Evolutionary conservation across 768 basidiomycete genomes (phyloP).

Genomic region (Holtermannia corniformis): DNA sequence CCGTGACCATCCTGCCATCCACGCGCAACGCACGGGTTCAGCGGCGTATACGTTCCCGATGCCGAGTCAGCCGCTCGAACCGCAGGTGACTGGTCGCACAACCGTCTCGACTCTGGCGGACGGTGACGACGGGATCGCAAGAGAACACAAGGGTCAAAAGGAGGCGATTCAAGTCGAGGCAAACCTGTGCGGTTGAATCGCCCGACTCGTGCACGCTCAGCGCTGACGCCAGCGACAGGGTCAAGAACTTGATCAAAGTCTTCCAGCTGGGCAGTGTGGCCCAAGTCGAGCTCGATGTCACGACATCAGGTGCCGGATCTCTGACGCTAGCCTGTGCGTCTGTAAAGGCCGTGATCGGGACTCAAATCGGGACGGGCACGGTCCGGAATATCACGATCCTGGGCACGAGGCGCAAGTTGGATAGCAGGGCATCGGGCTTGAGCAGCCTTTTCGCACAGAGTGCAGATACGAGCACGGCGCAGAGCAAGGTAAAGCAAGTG

Average conservation of each 20-base stretch:
- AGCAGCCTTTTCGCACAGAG: slow-evolving; percentile 3
- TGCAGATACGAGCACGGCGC: background rate
- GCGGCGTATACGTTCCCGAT: slow-evolving; percentile 5
- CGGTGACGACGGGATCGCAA: slow-evolving; percentile 1
- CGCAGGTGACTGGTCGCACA: slow-evolving; percentile 6
- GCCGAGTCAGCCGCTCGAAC: slow-evolving; percentile 11
- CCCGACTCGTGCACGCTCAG: too few relatives aligned
- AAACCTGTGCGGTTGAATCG: slow-evolving; percentile 9
- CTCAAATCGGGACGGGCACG: slow-evolving; percentile 2
- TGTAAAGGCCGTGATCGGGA: background rate
- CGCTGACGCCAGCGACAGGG: too few relatives aligned
- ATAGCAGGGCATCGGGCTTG: too few relatives aligned
- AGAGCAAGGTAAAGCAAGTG: slow-evolving; percentile 1
- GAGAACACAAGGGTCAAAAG: slow-evolving; percentile 4
- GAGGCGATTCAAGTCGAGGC: slow-evolving; percentile 2
- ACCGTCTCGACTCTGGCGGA: too few relatives aligned
- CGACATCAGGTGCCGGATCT: background rate
- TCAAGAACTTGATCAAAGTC: slow-evolving; percentile 15
- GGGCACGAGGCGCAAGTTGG: slow-evolving; percentile 4
- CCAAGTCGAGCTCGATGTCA: slow-evolving; percentile 3
- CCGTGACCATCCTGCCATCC: slow-evolving; percentile 14
- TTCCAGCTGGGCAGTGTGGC: slow-evolving; percentile 13
- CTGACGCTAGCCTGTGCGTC: background rate
- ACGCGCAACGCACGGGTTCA: slow-evolving; percentile 9
- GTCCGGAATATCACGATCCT: slow-evolving; percentile 4